Base-by-base conservation (phyloP, 2,329 filamentous ascomycete species). In the Rhynchosporium graminicola region DNA sequence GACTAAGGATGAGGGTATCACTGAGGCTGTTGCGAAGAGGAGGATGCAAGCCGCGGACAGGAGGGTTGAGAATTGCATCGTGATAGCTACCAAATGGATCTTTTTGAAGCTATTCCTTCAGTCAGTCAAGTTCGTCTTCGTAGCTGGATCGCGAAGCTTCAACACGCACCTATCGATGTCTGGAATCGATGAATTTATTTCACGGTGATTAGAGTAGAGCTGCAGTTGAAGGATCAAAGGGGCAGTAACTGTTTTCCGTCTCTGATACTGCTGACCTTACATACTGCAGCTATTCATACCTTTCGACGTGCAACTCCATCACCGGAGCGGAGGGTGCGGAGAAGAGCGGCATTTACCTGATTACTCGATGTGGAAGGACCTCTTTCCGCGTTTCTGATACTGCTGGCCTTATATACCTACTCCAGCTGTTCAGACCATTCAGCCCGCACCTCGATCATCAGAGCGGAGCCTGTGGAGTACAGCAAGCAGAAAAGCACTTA, bases 31-130 rank as follows among this genome's bases (percentile, higher is more conserved):
- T 15, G 48, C 57, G 8, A 56, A 29, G 26, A 63, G 12, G 13
- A 63, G 57, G 8, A 48, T 2, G 33, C 50, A 50, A 12, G 57
- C 43, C 28, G 50, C 38, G 13, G 56, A 43, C 26, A 59, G 31
- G 61, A 63, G 42, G 10, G 54, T 60, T 55, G 59, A 56, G 54
- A 59, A 59, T 29, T 64, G 58, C 62, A 64, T 64, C 4, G 31
- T 60, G 43, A 26, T 45, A 42, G 26, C 3, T 47, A 20, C 47
- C 26, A 5, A 28, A 43, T 7, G 15, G 6, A 33, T n/a, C 8
- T 20, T 36, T n/a, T 38, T 29, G 36, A 38, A 15, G 28, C 48
- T 52, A 12, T n/a, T 20, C 20, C 15, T 9, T 33, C 13, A 26
- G 12, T 52, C 38, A 52, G 31, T n/a, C 4, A 46, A 28, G n/a